Conservation (phyloP, 768 basidiomycete species). For the Paxillus rubicundulus region DNA sequence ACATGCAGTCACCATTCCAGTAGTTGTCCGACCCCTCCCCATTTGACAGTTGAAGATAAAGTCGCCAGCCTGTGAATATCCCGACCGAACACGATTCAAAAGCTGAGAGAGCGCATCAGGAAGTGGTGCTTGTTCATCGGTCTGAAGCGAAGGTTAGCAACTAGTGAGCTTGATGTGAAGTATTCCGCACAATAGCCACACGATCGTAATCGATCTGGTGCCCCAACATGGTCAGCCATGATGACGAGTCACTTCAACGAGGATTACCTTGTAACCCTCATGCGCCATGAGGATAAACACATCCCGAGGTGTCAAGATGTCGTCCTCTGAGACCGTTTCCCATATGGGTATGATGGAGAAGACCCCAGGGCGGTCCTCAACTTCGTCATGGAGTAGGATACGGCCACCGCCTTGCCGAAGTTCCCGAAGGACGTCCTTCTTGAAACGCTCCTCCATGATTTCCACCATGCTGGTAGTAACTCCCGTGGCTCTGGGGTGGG, state of each 20-base stretch:
- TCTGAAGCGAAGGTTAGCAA: conserved; percentile 47
- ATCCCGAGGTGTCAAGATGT: conserved; percentile 86
- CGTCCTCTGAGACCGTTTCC: conserved; percentile 79
- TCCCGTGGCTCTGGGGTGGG: conserved; percentile 73
- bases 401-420: conserved; percentile 66
- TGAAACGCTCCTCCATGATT: conserved; percentile 84
- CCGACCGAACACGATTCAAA: conserved; percentile 65
- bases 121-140: conserved; percentile 94
- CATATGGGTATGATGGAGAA: conserved; percentile 93
- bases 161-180: not conserved
- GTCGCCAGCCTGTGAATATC: conserved; percentile 60
- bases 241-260: not conserved
- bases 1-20: conserved; percentile 91
- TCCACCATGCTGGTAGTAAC: conserved; percentile 90
- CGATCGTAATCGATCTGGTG: conserved; percentile 78
- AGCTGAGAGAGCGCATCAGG: conserved; percentile 83
- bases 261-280: conserved; percentile 66
- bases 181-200: conserved; percentile 74
- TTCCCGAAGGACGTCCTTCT: conserved; percentile 84
- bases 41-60: conserved; percentile 98
- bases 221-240: not conserved
- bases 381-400: conserved; percentile 91
- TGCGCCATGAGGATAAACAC: conserved; percentile 70
- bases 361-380: conserved; percentile 86
- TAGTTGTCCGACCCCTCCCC: conserved; percentile 89